Conservation (phyloP, 2,329 filamentous ascomycete genomes). For the Calonectria leucothoes region DNA sequence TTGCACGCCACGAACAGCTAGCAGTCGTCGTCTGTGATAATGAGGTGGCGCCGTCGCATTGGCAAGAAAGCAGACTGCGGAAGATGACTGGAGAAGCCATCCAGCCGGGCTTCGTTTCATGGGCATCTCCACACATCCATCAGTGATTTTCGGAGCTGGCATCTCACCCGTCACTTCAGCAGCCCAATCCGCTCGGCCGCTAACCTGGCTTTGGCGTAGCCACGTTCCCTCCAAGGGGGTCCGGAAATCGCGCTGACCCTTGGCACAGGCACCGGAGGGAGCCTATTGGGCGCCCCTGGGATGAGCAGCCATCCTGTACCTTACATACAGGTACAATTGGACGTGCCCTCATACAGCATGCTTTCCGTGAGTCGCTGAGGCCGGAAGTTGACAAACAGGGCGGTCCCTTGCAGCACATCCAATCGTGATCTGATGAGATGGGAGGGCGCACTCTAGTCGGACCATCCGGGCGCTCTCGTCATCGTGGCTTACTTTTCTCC, state of each 20-base stretch:
- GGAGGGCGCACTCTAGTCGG: slow-evolving; percentile 32
- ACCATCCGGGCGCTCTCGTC: slow-evolving; percentile 23
- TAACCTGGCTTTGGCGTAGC: neutral
- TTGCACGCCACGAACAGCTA: neutral
- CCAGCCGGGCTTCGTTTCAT: slow-evolving; percentile 16
- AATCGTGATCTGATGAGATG: slow-evolving; percentile 31
- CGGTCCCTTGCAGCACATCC: slow-evolving; percentile 39
- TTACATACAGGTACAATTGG: slow-evolving; percentile 30
- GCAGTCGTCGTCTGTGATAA: neutral
- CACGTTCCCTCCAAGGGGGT: neutral
- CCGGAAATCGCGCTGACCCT: slow-evolving; percentile 22
- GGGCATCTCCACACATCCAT: slow-evolving; percentile 18
- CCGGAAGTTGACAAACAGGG: slow-evolving; percentile 34
- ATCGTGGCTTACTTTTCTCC: neutral
- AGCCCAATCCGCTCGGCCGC: neutral
- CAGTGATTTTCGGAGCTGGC: slow-evolving; percentile 9
- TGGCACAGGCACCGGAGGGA: slow-evolving; percentile 37
- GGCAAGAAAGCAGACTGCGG: neutral
- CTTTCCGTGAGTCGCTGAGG: neutral
- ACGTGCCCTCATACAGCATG: neutral
- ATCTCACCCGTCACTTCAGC: slow-evolving; percentile 6
- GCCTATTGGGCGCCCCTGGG: slow-evolving; percentile 42
- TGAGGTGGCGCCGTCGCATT: slow-evolving; percentile 22
- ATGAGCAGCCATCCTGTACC: slow-evolving; percentile 35
- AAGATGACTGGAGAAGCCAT: slow-evolving; percentile 15